Conservation (phyloP, 768 basidiomycete genomes). For the Boletellus emodensis region DNA sequence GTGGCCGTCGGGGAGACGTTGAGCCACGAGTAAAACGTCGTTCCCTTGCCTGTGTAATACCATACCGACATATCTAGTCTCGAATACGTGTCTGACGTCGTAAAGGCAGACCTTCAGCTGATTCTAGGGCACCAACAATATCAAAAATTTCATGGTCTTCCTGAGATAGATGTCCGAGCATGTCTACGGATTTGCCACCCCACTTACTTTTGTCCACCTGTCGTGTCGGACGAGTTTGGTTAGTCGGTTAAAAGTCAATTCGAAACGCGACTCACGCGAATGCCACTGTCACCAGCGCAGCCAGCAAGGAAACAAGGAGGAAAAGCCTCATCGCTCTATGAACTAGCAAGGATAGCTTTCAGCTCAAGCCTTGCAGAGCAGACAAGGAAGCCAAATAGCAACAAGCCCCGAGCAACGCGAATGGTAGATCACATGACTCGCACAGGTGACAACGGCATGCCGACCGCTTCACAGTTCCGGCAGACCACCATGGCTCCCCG, state of each 20-base stretch:
- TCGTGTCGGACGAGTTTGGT: constrained; percentile 1
- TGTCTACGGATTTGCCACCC: neutral
- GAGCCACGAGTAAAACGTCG: constrained; percentile 95
- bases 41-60: constrained; percentile 62
- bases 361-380: too few relatives aligned
- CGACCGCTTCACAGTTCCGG: neutral
- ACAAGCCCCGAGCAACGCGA: too few relatives aligned
- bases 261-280: constrained; percentile 50
- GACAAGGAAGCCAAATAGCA: too few relatives aligned
- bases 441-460: neutral
- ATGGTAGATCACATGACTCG: constrained; percentile 10
- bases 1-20: constrained; percentile 73
- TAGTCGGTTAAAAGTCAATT: neutral
- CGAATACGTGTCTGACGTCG: neutral
- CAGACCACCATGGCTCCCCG: constrained; percentile 48
- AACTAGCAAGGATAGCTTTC: neutral
- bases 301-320: constrained; percentile 45
- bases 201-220: constrained; percentile 69
- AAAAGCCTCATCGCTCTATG: constrained; percentile 45
- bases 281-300: constrained; percentile 48
- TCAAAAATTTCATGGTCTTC: constrained; percentile 98
- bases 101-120: constrained; percentile 60
- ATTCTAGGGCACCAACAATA: constrained; percentile 76
- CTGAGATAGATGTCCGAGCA: constrained; percentile 33
- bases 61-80: constrained; percentile 2